phyloP scores from a whole-genome alignment of 2,329 filamentous ascomycete genomes.

The Cladosporium sp. region DNA sequence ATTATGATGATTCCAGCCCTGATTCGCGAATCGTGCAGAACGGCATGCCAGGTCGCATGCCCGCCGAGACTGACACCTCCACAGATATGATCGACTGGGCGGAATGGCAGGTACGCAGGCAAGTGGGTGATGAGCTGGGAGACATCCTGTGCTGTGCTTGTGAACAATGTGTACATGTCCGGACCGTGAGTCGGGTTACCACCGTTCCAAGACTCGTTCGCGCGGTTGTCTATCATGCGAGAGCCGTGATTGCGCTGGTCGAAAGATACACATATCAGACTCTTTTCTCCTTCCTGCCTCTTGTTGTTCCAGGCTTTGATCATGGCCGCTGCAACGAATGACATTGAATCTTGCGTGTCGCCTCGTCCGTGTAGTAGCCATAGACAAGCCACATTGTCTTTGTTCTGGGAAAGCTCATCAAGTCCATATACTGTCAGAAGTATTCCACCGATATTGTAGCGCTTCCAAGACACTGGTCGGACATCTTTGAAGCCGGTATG shows the following conservation, averaged over 20 bases:
- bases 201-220: conserved; percentile 74
- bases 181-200: conserved; percentile 79
- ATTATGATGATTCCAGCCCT: conserved; percentile 76
- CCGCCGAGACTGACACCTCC: conserved; percentile 83
- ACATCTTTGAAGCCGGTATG: conserved; percentile 27
- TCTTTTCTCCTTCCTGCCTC: conserved; percentile 34
- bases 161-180: conserved; percentile 83
- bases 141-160: conserved; percentile 70
- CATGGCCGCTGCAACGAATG: conserved; percentile 63
- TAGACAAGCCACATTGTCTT: conserved; percentile 65
- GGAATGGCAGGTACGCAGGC: conserved; percentile 60
- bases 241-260: conserved; percentile 92
- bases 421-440: conserved; percentile 77
- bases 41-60: conserved; percentile 78
- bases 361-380: conserved; percentile 86
- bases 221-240: conserved; percentile 59
- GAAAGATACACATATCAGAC: conserved; percentile 77
- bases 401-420: conserved; percentile 57
- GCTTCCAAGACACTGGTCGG: conserved; percentile 56
- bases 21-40: conserved; percentile 74
- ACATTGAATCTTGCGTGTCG: conserved; percentile 69
- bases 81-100: conserved; percentile 62
- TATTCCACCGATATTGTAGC: conserved; percentile 72
- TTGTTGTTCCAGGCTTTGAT: conserved; percentile 64
- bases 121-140: conserved; percentile 72